A percentile compares a stretch with the other conserved stretches of the same genome.
Evolutionary conservation across 1,139 yeast species (phyloP).

Genomic region (Citeromyces hawaiiensis): DNA sequence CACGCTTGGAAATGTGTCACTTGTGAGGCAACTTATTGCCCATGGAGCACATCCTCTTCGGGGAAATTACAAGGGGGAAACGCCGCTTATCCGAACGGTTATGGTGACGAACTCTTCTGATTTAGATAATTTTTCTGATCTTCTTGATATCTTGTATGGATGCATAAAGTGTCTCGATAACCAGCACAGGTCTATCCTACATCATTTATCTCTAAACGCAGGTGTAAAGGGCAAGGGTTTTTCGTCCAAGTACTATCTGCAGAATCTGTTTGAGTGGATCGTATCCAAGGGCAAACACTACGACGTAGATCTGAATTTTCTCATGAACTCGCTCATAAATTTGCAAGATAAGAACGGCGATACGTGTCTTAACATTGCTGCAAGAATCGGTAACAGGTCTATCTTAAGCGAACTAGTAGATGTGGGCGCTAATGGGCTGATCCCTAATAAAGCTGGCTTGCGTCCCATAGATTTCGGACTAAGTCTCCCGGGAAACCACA

Average conservation of each 20-base stretch:
- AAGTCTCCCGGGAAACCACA: slow-evolving; percentile 8
- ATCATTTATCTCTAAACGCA: slow-evolving; percentile 76
- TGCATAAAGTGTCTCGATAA: slow-evolving; percentile 65
- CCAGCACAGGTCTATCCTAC: slow-evolving; percentile 75
- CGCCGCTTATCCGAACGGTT: slow-evolving; percentile 80
- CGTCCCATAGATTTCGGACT: slow-evolving; percentile 81
- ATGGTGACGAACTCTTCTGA: slow-evolving; percentile 82
- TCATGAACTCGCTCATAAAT: slow-evolving; percentile 57
- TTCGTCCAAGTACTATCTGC: slow-evolving; percentile 65
- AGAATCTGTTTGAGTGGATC: slow-evolving; percentile 70
- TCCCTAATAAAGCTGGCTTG: slow-evolving; percentile 75
- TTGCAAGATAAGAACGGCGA: slow-evolving; percentile 79
- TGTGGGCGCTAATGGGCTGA: slow-evolving; percentile 72
- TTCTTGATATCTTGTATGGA: slow-evolving; percentile 66
- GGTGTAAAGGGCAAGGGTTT: slow-evolving; percentile 59
- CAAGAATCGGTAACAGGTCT: slow-evolving; percentile 73
- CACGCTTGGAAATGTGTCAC: slow-evolving; percentile 65
- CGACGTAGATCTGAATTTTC: slow-evolving; percentile 41
- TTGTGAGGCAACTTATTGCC: slow-evolving; percentile 61
- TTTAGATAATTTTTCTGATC: slow-evolving; percentile 54
- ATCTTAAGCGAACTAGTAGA: slow-evolving; percentile 71
- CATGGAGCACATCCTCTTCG: slow-evolving; percentile 57
- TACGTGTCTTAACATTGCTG: slow-evolving; percentile 81
- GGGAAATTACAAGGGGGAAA: slow-evolving; percentile 79
- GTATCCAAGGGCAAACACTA: slow-evolving; percentile 34